Evolutionary conservation across 108 stramenopile genomes (phyloP), one percentile per base, ranked within the genome.

Genomic region (Epithemia pelagica): DNA sequence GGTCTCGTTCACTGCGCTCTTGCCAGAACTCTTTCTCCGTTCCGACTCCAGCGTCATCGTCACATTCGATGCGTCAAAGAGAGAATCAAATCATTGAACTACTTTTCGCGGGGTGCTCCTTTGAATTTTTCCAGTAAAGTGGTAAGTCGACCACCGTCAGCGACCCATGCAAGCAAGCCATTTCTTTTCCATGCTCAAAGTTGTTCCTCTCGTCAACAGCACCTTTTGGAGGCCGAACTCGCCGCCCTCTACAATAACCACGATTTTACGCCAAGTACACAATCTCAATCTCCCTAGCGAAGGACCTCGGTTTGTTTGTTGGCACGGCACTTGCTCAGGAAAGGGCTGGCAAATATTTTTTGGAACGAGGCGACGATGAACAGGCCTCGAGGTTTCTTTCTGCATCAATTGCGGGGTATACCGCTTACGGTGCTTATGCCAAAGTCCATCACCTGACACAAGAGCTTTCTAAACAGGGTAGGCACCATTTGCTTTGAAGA

Each of bases 171-270:
- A 19, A 52, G 15, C 52, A 52, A 52, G 18, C 15, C 52, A 19
- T 52, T 52, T 52, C 52, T 52, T 19, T 52, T 52, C 52, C 20
- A 52, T 20, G 52, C 20, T 52, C 18, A 52, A 15, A 52, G 15
- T 52, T 52, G 18, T 52, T 20, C 18, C 52, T 20, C 18, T 52
- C 20, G 52, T 20, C 15, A 15, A 20, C 57, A 59, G 30, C 30
- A 22, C 32, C 25, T 68, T 22, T 30, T 68, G 28, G 58, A 68
- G 33, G 67, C 67, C 10, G 67, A 68, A 55, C 58, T 68, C 1
- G 57, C 58, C 1, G 26, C 67, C 1, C 21, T 59, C 15, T n/a
- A 2, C 1, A 30, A 30, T 22, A 28, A 68, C 24, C 20, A 59
- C 3, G 32, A 31, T 20, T 18, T 19, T 59, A 59, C 58, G 57